Evolutionary conservation across 1,284 basidiomycete genomes (phyloP), one percentile per base, ranked within the genome.

Genomic region (Ceratobasidium sp.): DNA sequence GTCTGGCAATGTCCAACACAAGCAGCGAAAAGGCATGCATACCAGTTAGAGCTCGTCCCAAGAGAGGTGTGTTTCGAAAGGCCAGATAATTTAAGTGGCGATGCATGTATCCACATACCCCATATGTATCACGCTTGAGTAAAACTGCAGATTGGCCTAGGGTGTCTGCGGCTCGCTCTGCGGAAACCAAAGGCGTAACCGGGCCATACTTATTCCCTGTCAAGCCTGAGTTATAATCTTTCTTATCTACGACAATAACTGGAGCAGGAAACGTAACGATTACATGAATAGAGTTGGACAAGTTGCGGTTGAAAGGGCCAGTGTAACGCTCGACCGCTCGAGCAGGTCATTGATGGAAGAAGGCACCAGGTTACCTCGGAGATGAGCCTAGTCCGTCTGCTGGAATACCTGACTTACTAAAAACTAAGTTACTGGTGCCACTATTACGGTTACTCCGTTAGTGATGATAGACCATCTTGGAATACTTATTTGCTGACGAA

Each of bases 1-100:
- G 35, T 38, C 35, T 5, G 11, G 11, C 35, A 11, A 38, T 38
- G 35, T 38, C 6, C 35, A 38, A 38, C 35, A 38, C 4, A 38
- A 38, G 11, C 35, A 38, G 11, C 11, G 35, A 38, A 38, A 11
- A 11, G 11, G 11, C 4, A 4, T 38, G 11, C 35, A 28, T 54
- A 57, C 54, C 69, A 73, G 21, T 73, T 47, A 8, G 72, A 73
- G 8, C 32, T 46, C 72, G 41, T 55, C 18, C 70, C 63, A 11
- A 72, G 43, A 21, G 72, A 72, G 21, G 67, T 73, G 46, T 72
- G 72, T 28, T 67, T 62, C 41, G 26, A 21, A 32, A 62, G 28
- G 23, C n/a, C 7, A 46, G 23, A n/a, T 38, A 18, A 49, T 30
- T 11, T 30, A 7, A 35, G 23, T 14, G 32, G 18, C 18, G 52